phyloP scores from a whole-genome alignment of 2,329 filamentous ascomycete species.

The Aureobasidium sp. region DNA sequence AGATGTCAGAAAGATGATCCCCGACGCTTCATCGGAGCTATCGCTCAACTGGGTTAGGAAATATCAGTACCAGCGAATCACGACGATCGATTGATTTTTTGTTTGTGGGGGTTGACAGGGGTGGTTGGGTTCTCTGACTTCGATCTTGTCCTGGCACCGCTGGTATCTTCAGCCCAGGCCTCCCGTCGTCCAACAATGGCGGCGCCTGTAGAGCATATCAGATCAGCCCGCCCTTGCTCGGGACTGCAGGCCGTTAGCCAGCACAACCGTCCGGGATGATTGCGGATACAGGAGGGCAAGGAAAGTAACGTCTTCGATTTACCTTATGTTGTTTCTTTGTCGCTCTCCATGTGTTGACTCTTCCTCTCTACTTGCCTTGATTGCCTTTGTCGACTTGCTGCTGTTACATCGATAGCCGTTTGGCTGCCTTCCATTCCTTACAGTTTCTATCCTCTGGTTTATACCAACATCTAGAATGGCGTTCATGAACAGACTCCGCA shows the following conservation, averaged over 20 bases:
- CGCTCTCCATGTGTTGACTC: background rate
- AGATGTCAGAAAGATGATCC: background rate
- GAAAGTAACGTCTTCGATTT: background rate
- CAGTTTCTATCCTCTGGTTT: background rate
- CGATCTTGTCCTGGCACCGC: background rate
- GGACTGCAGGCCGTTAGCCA: constrained; percentile 8
- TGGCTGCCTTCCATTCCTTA: background rate
- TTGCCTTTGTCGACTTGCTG: background rate
- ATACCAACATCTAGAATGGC: background rate
- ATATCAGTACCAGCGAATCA: background rate
- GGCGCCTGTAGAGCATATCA: constrained; percentile 3
- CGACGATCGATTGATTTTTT: background rate
- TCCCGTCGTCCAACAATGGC: background rate
- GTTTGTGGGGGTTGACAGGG: constrained; percentile 10
- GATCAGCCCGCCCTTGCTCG: constrained; percentile 7
- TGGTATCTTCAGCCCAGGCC: background rate
- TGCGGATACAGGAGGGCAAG: constrained; percentile 6
- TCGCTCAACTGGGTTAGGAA: background rate
- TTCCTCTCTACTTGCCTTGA: background rate
- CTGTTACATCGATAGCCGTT: background rate
- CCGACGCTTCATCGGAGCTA: background rate
- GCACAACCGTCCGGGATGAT: constrained; percentile 1
- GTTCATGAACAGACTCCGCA: background rate
- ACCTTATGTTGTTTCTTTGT: constrained; percentile 5
- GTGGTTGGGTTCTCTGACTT: background rate